Evolutionary conservation across 176 grass and related monocot species (phyloP).

Genomic region (Urochloa ruziziensis): DNA sequence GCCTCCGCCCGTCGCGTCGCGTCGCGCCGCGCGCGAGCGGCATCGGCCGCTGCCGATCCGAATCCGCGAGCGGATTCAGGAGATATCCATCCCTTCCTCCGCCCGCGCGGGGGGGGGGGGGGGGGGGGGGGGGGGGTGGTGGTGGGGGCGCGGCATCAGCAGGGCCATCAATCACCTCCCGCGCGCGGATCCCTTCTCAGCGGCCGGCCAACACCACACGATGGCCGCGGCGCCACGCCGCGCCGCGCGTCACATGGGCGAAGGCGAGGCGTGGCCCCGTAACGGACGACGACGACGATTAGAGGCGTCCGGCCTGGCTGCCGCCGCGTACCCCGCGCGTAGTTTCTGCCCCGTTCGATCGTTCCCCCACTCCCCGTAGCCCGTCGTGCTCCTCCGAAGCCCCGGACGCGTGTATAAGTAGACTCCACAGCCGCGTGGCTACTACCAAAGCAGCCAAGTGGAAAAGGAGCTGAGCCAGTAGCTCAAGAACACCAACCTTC

Average conservation of each 20-base stretch:
- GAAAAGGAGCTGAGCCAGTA: background rate
- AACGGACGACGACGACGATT: constrained; percentile 12
- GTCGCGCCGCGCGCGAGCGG: background rate
- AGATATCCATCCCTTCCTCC: background rate
- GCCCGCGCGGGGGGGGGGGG: too few species aligned
- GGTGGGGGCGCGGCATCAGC: too few species aligned
- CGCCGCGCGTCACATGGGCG: constrained; percentile 29
- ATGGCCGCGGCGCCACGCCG: background rate
- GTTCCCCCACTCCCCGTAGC: background rate
- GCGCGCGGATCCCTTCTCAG: background rate
- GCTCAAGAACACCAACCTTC: background rate
- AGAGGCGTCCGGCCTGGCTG: background rate
- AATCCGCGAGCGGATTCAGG: constrained; percentile 2
- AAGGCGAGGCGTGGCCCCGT: background rate
- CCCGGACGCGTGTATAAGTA: constrained; percentile 24
- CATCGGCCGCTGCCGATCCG: background rate
- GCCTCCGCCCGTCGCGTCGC: background rate
- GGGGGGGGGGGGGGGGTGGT: too few species aligned
- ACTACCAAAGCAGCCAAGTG: constrained; percentile 8
- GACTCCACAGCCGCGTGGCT: background rate
- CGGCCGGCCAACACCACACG: background rate
- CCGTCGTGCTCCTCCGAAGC: background rate
- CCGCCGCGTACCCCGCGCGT: constrained; percentile 20
- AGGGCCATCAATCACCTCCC: background rate
- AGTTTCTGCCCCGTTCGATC: background rate